A percentile compares a stretch with the other conserved stretches of the same genome.
Evolutionary conservation across 306 rosid genomes (phyloP).

Genomic region (Medicago lupulina): DNA sequence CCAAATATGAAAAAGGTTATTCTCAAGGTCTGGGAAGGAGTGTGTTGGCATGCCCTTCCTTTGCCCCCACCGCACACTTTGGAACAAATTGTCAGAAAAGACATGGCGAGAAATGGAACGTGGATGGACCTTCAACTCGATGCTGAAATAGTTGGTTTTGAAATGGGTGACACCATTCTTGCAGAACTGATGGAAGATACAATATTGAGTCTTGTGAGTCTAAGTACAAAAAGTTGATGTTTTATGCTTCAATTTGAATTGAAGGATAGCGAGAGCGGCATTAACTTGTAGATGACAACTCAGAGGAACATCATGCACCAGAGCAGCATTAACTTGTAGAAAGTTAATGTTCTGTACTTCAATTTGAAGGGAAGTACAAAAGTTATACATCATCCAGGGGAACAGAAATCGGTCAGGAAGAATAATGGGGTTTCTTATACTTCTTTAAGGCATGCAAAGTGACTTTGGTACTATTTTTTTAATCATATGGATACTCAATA

Average conservation of each 20-base stretch:
- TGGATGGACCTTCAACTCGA: slow-evolving; percentile 82
- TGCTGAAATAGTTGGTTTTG: slow-evolving; percentile 62
- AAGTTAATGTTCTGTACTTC: background rate
- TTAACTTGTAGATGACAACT: slow-evolving; percentile 42
- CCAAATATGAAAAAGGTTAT: slow-evolving; percentile 54
- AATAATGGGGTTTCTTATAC: slow-evolving; percentile 33
- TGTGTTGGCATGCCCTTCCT: slow-evolving; percentile 77
- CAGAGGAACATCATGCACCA: slow-evolving; percentile 19
- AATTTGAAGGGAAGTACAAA: slow-evolving; percentile 25
- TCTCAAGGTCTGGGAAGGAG: slow-evolving; percentile 69
- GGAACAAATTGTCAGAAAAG: slow-evolving; percentile 87
- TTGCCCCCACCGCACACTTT: slow-evolving; percentile 72
- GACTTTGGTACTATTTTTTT: slow-evolving; percentile 34
- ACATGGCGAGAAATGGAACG: slow-evolving; percentile 67
- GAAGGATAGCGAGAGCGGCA: slow-evolving; percentile 43
- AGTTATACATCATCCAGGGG: slow-evolving; percentile 1
- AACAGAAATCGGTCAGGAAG: no score
- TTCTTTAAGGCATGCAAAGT: slow-evolving; percentile 35
- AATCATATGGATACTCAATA: slow-evolving; percentile 48
- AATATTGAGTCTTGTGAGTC: slow-evolving; percentile 53
- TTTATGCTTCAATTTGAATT: slow-evolving; percentile 37
- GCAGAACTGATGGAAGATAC: slow-evolving; percentile 75
- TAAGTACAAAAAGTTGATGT: slow-evolving; percentile 49
- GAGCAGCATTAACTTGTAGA: slow-evolving; percentile 3
- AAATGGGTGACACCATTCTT: slow-evolving; percentile 76